Conservation (phyloP, 2,329 filamentous ascomycete species). For the Fusarium sterilihyphosum region DNA sequence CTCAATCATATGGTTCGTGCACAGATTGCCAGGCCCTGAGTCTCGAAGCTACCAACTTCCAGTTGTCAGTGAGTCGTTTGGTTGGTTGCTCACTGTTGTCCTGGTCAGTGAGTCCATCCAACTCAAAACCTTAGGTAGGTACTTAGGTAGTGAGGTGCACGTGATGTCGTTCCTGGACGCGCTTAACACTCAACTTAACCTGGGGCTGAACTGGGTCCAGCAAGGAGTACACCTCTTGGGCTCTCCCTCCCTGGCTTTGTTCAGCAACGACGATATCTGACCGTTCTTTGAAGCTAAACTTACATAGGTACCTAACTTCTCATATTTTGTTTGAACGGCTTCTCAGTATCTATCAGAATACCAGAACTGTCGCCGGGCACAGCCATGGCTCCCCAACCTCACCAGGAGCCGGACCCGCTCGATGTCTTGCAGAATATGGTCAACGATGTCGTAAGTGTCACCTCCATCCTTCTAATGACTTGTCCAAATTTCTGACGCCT, state of each 20-base stretch:
- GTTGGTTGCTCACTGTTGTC: background rate
- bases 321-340: background rate
- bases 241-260: slow-evolving; percentile 10
- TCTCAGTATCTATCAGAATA: background rate
- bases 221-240: background rate
- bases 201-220: slow-evolving; percentile 7
- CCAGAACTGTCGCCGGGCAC: background rate
- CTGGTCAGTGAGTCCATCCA: slow-evolving; percentile 2
- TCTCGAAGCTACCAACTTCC: background rate
- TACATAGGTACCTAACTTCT: background rate
- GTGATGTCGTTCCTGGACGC: slow-evolving; percentile 23
- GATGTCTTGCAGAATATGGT: slow-evolving; percentile 63
- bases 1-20: background rate
- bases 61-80: background rate
- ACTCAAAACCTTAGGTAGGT: background rate
- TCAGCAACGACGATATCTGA: slow-evolving; percentile 23
- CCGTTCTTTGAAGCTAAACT: background rate
- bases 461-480: background rate
- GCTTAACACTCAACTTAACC: background rate
- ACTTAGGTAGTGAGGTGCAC: slow-evolving; percentile 13
- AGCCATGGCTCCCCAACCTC: slow-evolving; percentile 47
- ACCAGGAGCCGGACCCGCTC: slow-evolving; percentile 51
- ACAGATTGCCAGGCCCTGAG: background rate
- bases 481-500: slow-evolving; percentile 7
- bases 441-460: slow-evolving; percentile 62